Percentiles rank a stretch among this genome's conserved stretches.
phyloP scores from a whole-genome alignment of 768 basidiomycete genomes.

The Crucibulum laeve region DNA sequence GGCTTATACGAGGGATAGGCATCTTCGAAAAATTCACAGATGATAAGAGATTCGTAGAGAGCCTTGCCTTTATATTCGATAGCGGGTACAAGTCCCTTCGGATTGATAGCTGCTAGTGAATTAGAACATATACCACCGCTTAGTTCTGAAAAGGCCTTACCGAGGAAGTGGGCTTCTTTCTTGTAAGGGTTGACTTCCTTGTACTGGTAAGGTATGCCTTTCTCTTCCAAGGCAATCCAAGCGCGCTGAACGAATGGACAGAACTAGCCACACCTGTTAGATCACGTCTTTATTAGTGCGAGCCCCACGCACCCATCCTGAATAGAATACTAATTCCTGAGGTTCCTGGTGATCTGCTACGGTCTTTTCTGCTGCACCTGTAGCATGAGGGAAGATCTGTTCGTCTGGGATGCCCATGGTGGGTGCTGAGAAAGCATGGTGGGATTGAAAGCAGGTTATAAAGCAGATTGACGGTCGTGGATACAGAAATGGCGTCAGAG shows the following conservation, averaged over 20 bases:
- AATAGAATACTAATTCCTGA: constrained; percentile 55
- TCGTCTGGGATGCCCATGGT: constrained; percentile 42
- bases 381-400: constrained; percentile 55
- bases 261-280: constrained; percentile 30
- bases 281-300: not conserved
- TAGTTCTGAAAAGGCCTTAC: constrained; percentile 22
- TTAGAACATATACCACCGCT: constrained; percentile 1
- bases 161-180: constrained; percentile 54
- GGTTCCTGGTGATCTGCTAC: constrained; percentile 48
- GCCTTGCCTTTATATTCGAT: constrained; percentile 49
- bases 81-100: constrained; percentile 65
- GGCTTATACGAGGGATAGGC: constrained; percentile 41
- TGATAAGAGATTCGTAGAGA: constrained; percentile 60
- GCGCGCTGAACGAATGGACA: constrained; percentile 57
- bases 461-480: no score
- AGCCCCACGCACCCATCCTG: constrained; percentile 45
- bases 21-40: constrained; percentile 68
- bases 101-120: constrained; percentile 46
- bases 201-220: constrained; percentile 63
- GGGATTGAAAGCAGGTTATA: no score
- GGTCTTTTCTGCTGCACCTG: constrained; percentile 45
- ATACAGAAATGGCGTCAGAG: no score
- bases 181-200: constrained; percentile 69
- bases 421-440: no score
- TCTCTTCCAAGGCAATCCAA: constrained; percentile 69